Evolutionary conservation across 2,329 filamentous ascomycete species (phyloP).

Genomic region (Gnomoniopsis smithogilvyi): DNA sequence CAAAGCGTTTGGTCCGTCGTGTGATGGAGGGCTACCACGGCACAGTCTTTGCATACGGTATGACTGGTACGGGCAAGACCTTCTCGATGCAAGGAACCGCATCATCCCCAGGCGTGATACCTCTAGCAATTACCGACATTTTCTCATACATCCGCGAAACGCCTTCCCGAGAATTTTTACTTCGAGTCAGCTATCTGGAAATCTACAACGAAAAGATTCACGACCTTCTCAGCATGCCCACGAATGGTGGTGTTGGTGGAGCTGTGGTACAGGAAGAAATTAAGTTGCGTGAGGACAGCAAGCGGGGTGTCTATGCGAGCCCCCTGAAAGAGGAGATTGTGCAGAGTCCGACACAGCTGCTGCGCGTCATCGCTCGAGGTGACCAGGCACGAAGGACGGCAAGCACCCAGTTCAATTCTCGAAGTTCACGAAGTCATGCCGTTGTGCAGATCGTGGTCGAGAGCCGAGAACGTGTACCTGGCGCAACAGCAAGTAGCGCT

Average conservation of each 20-base stretch:
- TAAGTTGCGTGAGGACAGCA: constrained; percentile 93
- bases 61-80: constrained; percentile 98
- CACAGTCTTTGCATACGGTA: constrained; percentile 97
- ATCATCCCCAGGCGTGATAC: constrained; percentile 92
- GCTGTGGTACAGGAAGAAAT: constrained; percentile 78
- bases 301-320: constrained; percentile 92
- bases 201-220: constrained; percentile 99
- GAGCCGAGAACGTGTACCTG: constrained; percentile 79
- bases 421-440: constrained; percentile 95
- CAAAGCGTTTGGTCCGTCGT: constrained; percentile 88
- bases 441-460: constrained; percentile 99
- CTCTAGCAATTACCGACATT: constrained; percentile 95
- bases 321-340: constrained; percentile 98
- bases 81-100: constrained; percentile 99
- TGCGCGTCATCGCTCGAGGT: constrained; percentile 91
- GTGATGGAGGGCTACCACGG: constrained; percentile 99
- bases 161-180: constrained; percentile 85
- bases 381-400: constrained; percentile 87
- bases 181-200: constrained; percentile 95
- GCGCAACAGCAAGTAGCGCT: constrained; percentile 32
- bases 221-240: constrained; percentile 79
- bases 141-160: constrained; percentile 99
- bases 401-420: constrained; percentile 94
- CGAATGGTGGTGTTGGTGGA: constrained; percentile 51
- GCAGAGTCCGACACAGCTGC: constrained; percentile 90